A percentile compares a stretch with the other conserved stretches of the same genome.
phyloP scores from a whole-genome alignment of 306 rosid genomes.

The Citrullus colocynthis region DNA sequence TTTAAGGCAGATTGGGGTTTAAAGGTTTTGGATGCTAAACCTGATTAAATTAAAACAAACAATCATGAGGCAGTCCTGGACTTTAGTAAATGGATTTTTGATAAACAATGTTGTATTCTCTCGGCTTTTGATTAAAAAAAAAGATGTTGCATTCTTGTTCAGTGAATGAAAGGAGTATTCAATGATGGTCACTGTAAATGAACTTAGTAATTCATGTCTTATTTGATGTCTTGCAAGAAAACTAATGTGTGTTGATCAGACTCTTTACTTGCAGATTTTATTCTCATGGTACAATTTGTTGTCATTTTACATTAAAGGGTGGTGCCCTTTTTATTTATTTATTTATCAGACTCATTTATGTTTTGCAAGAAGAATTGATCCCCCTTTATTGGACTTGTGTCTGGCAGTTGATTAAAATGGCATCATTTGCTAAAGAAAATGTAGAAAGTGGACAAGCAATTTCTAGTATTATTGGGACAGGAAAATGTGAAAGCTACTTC shows the following conservation, averaged over 20 bases:
- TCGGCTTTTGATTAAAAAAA: too few species aligned
- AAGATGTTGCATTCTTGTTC: background rate
- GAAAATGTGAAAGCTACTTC: slow-evolving; percentile 50
- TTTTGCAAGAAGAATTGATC: background rate
- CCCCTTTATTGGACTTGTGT: background rate
- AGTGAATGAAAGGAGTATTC: background rate
- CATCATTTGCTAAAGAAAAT: slow-evolving; percentile 17
- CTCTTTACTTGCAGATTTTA: background rate
- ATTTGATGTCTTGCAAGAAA: slow-evolving; percentile 1
- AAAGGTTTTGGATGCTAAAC: background rate
- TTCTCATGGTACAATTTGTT: background rate
- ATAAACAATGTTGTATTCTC: background rate
- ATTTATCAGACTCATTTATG: background rate
- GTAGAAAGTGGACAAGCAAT: slow-evolving; percentile 20
- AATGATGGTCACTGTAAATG: background rate
- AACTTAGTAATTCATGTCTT: background rate
- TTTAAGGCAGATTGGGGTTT: background rate
- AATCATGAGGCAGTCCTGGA: background rate
- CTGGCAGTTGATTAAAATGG: slow-evolving; percentile 21
- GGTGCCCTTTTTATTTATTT: background rate
- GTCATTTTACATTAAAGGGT: slow-evolving; percentile 3
- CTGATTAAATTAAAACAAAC: background rate
- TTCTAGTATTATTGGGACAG: slow-evolving; percentile 21
- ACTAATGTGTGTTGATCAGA: background rate
- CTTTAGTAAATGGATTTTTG: background rate